Evolutionary conservation across 495 filamentous ascomycete genomes (phyloP).

Genomic region (Aspergillus haitiensis): DNA sequence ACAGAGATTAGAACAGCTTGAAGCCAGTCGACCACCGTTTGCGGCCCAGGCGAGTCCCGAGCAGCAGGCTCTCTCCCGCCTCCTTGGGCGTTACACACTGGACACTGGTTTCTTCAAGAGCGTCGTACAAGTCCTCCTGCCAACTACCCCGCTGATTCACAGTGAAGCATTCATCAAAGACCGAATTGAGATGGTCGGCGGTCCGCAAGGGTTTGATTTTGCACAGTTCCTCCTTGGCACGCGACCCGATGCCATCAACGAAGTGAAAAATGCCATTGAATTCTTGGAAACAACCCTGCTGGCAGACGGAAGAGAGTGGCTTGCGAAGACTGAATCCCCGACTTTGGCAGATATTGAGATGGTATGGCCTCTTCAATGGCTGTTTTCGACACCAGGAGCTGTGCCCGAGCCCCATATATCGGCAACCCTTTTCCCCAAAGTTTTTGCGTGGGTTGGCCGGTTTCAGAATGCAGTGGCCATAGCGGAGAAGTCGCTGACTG

Average conservation of each 20-base stretch:
- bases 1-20: conserved; percentile 52
- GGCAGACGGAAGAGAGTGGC: conserved; percentile 58
- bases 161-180: conserved; percentile 12
- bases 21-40: conserved; percentile 15
- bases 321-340: conserved; percentile 46
- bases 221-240: conserved; percentile 3
- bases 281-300: conserved; percentile 55
- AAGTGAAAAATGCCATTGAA: conserved; percentile 42
- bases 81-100: conserved; percentile 1
- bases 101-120: conserved; percentile 9
- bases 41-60: background rate
- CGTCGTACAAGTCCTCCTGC: conserved; percentile 13
- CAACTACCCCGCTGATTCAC: conserved; percentile 1
- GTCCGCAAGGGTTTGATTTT: conserved; percentile 3
- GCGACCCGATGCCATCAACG: conserved; percentile 47
- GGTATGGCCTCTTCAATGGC: conserved; percentile 63
- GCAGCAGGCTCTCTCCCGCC: background rate
- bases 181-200: conserved; percentile 8
- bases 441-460: conserved; percentile 56
- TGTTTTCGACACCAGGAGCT: conserved; percentile 47
- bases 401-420: conserved; percentile 45
- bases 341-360: conserved; percentile 58
- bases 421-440: conserved; percentile 46
- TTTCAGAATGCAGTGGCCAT: conserved; percentile 31
- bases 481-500: background rate